Percentiles rank a stretch among this genome's conserved stretches.
Conservation (phyloP, 2,329 filamentous ascomycete genomes). For the Monilinia fructicola region DNA sequence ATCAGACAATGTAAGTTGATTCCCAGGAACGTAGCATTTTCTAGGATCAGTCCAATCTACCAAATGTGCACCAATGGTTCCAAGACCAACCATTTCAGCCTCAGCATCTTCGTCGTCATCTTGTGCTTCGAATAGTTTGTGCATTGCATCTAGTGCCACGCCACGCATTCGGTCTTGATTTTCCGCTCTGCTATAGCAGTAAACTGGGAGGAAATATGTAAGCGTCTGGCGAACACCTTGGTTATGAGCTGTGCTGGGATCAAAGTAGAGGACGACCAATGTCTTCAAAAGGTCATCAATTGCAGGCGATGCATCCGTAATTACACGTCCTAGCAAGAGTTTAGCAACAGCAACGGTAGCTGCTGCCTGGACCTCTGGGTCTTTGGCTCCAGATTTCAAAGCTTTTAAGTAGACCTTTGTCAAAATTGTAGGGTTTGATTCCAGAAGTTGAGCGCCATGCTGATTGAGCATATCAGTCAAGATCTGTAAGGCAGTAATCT, state of each 20-base stretch:
- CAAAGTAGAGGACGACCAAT: constrained; percentile 84
- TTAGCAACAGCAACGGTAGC: constrained; percentile 83
- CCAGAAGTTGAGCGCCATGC: constrained; percentile 76
- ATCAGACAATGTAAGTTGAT: constrained; percentile 45
- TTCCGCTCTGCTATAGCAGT: constrained; percentile 79
- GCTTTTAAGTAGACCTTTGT: constrained; percentile 80
- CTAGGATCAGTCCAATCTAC: constrained; percentile 95
- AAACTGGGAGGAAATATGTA: constrained; percentile 92
- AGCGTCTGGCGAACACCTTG: constrained; percentile 81
- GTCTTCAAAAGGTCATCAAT: constrained; percentile 77
- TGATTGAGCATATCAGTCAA: constrained; percentile 90
- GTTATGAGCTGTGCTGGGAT: constrained; percentile 77
- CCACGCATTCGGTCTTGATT: constrained; percentile 81
- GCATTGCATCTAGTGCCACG: constrained; percentile 72
- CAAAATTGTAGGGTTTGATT: constrained; percentile 65
- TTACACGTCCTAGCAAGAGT: constrained; percentile 75
- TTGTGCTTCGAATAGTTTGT: constrained; percentile 70
- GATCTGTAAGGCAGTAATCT: constrained; percentile 87
- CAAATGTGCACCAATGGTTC: constrained; percentile 76
- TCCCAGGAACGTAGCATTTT: constrained; percentile 61
- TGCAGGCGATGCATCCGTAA: constrained; percentile 62
- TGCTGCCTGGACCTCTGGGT: constrained; percentile 74
- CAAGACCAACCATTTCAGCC: constrained; percentile 75
- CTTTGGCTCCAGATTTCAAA: constrained; percentile 68
- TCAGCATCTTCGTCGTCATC: constrained; percentile 75